These are phyloP conservation scores for Melampsora americana DNA, from an alignment of 1,284 basidiomycete species.

Conservation along the genomic window DNA sequence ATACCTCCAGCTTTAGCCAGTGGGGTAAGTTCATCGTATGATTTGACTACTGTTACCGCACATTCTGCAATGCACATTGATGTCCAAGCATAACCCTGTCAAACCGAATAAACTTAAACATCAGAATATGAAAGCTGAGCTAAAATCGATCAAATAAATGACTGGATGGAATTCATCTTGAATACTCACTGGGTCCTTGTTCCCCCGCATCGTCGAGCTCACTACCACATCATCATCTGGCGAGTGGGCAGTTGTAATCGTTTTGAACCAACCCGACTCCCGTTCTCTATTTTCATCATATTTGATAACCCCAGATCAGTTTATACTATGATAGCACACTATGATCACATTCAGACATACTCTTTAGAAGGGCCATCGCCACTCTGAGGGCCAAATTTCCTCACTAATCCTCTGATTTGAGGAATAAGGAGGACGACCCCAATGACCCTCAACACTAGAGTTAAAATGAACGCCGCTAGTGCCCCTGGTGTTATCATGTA, in stretches of 20 bases:
- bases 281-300: conserved; percentile 27
- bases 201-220: conserved; percentile 46
- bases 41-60: conserved; percentile 48
- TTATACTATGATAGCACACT: neutral
- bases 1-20: conserved; percentile 50
- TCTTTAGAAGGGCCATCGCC: conserved; percentile 48
- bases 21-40: conserved; percentile 48
- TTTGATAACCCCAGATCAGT: neutral
- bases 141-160: neutral
- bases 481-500: conserved; percentile 27
- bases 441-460: conserved; percentile 24
- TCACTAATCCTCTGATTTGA: conserved; percentile 47
- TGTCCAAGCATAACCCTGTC: conserved; percentile 48
- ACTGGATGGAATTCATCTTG: no score
- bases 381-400: conserved; percentile 47
- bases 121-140: no score
- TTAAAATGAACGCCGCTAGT: conserved; percentile 17
- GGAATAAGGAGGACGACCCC: conserved; percentile 46
- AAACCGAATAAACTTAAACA: neutral
- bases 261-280: conserved; percentile 49
- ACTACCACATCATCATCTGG: conserved; percentile 47
- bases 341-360: conserved; percentile 21
- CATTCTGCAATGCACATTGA: conserved; percentile 48
- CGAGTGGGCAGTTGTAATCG: conserved; percentile 48
- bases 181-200: conserved; percentile 48